Evolutionary conservation across 2,329 filamentous ascomycete genomes (phyloP).

Genomic region (Aspergillus japonicus): DNA sequence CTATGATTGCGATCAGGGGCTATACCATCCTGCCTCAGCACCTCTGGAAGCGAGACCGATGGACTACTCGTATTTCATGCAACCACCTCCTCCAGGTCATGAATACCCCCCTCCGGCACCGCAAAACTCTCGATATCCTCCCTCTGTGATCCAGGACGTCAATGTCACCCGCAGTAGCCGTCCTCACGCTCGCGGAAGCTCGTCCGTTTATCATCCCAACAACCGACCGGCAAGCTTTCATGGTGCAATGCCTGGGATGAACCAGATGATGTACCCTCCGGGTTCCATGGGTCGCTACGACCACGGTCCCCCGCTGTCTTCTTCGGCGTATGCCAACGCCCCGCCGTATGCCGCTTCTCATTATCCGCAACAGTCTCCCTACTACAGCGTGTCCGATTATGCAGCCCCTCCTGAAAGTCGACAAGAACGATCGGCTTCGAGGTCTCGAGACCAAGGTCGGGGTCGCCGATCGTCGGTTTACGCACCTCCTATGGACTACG

Average conservation of each 20-base stretch:
- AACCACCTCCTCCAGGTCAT: slow-evolving; percentile 25
- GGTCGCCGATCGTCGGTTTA: slow-evolving; percentile 36
- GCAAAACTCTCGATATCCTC: slow-evolving; percentile 30
- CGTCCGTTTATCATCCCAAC: slow-evolving; percentile 38
- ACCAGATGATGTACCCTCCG: slow-evolving; percentile 29
- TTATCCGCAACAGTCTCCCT: slow-evolving; percentile 29
- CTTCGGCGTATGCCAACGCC: slow-evolving; percentile 36
- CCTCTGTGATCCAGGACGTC: slow-evolving; percentile 31
- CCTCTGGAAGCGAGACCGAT: slow-evolving; percentile 33
- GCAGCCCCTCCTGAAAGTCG: slow-evolving; percentile 27
- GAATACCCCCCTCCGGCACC: slow-evolving; percentile 36
- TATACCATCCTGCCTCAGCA: slow-evolving; percentile 32
- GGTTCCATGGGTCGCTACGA: slow-evolving; percentile 32
- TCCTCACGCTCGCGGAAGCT: slow-evolving; percentile 28
- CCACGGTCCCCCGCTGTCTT: slow-evolving; percentile 38
- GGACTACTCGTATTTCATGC: slow-evolving; percentile 34
- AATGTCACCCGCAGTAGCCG: slow-evolving; percentile 31
- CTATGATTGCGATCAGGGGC: slow-evolving; percentile 37
- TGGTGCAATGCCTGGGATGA: slow-evolving; percentile 33
- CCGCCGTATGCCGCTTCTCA: slow-evolving; percentile 33
- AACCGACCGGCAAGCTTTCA: slow-evolving; percentile 42
- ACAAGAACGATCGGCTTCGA: slow-evolving; percentile 37
- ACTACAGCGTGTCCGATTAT: slow-evolving; percentile 31
- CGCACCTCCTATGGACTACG: slow-evolving; percentile 34
- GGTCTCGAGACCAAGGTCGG: slow-evolving; percentile 32